Evolutionary conservation across 2,329 filamentous ascomycete genomes (phyloP).

Genomic region (Calcarisporium arbuscula): DNA sequence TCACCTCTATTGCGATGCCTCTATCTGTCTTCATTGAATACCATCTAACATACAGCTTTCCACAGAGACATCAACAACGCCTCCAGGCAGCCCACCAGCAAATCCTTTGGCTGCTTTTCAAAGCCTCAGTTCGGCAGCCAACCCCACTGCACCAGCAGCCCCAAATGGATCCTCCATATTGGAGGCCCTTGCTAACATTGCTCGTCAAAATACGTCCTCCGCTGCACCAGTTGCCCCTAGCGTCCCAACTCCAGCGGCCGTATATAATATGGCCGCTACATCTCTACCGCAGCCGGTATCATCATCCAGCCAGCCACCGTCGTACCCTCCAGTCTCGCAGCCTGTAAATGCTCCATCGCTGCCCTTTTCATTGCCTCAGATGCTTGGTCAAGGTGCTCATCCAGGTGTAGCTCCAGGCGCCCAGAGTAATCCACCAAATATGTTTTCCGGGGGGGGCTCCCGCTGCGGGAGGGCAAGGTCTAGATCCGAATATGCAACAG

Average conservation of each 20-base stretch:
- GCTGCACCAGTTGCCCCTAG: conserved; percentile 35
- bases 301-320: conserved; percentile 21
- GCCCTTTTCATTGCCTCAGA: conserved; percentile 32
- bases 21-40: conserved; percentile 2
- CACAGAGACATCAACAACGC: conserved; percentile 65
- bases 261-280: conserved; percentile 28
- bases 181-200: conserved; percentile 74
- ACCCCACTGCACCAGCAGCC: conserved; percentile 34
- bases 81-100: conserved; percentile 54
- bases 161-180: conserved; percentile 57
- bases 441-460: conserved; percentile 21
- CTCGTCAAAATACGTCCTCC: conserved; percentile 60
- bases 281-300: conserved; percentile 23
- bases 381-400: conserved; percentile 28
- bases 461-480: conserved; percentile 26
- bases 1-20: neutral
- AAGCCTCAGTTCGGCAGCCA: conserved; percentile 19
- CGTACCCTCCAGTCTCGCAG: conserved; percentile 41
- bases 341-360: conserved; percentile 54
- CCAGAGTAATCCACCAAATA: conserved; percentile 21
- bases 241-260: conserved; percentile 35
- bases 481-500: conserved; percentile 56
- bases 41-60: conserved; percentile 33
- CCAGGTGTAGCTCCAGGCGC: conserved; percentile 18
- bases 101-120: conserved; percentile 35